These are phyloP conservation scores for Striga hermonthica DNA, from an alignment of 305 asterid species.

Conservation along the genomic window DNA sequence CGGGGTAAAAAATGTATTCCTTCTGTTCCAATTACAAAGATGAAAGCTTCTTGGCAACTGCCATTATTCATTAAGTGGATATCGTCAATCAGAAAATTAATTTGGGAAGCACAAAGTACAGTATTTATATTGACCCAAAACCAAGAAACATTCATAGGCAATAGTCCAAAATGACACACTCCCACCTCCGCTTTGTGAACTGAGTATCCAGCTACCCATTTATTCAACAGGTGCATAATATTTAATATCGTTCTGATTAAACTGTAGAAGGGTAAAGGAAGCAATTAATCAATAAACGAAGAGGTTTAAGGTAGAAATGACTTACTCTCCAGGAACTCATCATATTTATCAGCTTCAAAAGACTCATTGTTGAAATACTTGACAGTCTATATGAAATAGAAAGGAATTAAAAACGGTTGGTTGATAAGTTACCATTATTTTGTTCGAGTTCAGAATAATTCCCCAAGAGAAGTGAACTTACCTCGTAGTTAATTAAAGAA, in stretches of 20 bases:
- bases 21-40: slow-evolving; percentile 8
- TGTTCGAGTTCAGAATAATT: slow-evolving; percentile 26
- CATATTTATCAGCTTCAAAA: slow-evolving; percentile 85
- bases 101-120: background rate
- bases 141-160: background rate
- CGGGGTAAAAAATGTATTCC: slow-evolving; percentile 2
- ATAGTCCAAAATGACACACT: background rate
- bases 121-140: background rate
- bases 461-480: slow-evolving; percentile 34
- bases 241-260: background rate
- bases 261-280: slow-evolving; percentile 13
- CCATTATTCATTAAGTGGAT: background rate
- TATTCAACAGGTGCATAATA: slow-evolving; percentile 1
- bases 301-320: slow-evolving; percentile 29
- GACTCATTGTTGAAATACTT: slow-evolving; percentile 93
- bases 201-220: slow-evolving; percentile 4
- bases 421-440: slow-evolving; percentile 18
- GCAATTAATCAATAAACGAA: slow-evolving; percentile 17
- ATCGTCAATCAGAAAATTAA: background rate
- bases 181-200: background rate
- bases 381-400: slow-evolving; percentile 70
- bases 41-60: background rate
- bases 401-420: slow-evolving; percentile 27
- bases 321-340: slow-evolving; percentile 84
- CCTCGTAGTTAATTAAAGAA: slow-evolving; percentile 96